phyloP scores from a whole-genome alignment of 257 asterid genomes.

The Lavandula angustifolia region DNA sequence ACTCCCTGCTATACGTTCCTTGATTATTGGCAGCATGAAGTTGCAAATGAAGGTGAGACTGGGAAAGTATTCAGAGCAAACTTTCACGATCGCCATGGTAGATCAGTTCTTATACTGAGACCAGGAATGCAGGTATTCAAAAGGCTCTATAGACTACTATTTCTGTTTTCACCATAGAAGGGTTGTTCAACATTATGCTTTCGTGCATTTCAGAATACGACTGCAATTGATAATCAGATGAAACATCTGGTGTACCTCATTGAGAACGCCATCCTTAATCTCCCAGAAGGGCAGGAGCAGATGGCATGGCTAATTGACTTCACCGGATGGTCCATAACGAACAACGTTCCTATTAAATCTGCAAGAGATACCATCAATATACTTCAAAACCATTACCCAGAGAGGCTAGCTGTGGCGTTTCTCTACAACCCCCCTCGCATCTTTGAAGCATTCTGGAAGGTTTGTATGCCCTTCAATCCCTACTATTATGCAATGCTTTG shows the following conservation, averaged over 20 bases:
- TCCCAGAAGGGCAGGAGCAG: slow-evolving; percentile 91
- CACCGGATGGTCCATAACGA: slow-evolving; percentile 83
- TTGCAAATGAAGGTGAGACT: slow-evolving; percentile 85
- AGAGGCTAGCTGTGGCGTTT: slow-evolving; percentile 81
- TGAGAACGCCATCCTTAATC: slow-evolving; percentile 89
- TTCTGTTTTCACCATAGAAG: neutral
- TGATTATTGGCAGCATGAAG: slow-evolving; percentile 58
- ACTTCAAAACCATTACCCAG: slow-evolving; percentile 89
- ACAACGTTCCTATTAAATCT: slow-evolving; percentile 76
- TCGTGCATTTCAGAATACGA: slow-evolving; percentile 65
- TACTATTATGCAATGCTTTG: neutral
- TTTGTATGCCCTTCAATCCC: slow-evolving; percentile 31
- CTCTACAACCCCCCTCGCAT: slow-evolving; percentile 88
- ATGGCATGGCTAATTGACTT: slow-evolving; percentile 96
- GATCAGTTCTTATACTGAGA: slow-evolving; percentile 84
- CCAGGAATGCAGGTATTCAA: slow-evolving; percentile 81
- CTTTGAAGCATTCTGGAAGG: slow-evolving; percentile 97
- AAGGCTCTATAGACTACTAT: slow-evolving; percentile 20
- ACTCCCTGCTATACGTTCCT: neutral
- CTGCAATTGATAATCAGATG: slow-evolving; percentile 77
- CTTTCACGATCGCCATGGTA: slow-evolving; percentile 82
- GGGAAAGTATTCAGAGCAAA: slow-evolving; percentile 83
- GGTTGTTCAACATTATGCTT: neutral
- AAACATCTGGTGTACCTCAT: slow-evolving; percentile 83
- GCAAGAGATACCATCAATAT: slow-evolving; percentile 74